Conservation (phyloP, 257 asterid species). For the Salvia rosmarinus region DNA sequence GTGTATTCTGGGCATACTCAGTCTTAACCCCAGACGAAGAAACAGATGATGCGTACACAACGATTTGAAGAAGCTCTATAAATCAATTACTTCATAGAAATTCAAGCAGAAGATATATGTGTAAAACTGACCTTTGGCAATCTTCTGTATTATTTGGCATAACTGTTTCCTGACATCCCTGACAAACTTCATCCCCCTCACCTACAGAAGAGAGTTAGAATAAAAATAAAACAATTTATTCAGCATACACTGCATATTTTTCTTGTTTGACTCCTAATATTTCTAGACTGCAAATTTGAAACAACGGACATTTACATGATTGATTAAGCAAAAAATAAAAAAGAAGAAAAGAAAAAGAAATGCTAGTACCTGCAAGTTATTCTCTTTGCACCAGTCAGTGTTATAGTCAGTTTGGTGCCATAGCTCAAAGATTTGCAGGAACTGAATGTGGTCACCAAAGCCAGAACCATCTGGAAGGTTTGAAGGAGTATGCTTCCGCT, state of each 20-base stretch:
- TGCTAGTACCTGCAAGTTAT: conserved; percentile 74
- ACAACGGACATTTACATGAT: background rate
- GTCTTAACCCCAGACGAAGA: background rate
- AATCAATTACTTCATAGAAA: background rate
- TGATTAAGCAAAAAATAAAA: background rate
- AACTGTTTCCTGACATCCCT: conserved; percentile 86
- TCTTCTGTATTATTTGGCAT: conserved; percentile 89
- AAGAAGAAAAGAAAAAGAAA: conserved; percentile 4
- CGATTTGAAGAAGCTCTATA: conserved; percentile 7
- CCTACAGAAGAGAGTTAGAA: conserved; percentile 56
- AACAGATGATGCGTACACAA: background rate
- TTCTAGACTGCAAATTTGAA: conserved; percentile 18
- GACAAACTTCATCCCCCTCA: conserved; percentile 91
- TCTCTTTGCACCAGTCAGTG: conserved; percentile 79
- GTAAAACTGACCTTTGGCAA: conserved; percentile 63
- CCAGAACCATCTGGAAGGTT: conserved; percentile 94
- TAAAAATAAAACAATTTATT: conserved; percentile 6
- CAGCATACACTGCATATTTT: background rate
- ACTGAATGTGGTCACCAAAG: conserved; percentile 94
- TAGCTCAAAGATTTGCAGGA: conserved; percentile 85
- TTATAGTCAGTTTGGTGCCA: conserved; percentile 79
- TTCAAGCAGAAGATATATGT: background rate
- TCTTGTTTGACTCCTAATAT: background rate
- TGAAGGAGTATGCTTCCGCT: conserved; percentile 77
- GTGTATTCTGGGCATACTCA: background rate